Conservation (phyloP, 805 yeast genomes). For the Pichia californica region DNA sequence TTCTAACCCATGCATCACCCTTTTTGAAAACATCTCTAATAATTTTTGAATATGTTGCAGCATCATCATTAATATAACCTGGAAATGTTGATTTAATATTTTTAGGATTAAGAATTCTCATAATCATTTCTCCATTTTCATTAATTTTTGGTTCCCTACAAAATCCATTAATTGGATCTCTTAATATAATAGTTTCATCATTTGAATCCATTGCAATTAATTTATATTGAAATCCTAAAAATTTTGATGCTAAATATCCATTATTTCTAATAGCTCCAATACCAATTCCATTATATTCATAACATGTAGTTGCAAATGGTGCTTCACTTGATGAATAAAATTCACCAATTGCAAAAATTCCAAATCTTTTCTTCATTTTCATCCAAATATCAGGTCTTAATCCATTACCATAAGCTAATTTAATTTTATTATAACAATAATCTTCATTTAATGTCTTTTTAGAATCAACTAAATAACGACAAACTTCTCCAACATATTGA, state of each 20-base stretch:
- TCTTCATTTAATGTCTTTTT: conserved; percentile 19
- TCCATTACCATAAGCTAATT: conserved; percentile 86
- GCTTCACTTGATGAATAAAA: conserved; percentile 93
- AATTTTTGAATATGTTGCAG: conserved; percentile 74
- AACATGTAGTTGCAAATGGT: conserved; percentile 79
- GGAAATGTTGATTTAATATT: conserved; percentile 75
- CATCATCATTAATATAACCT: conserved; percentile 78
- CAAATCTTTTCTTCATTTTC: conserved; percentile 70
- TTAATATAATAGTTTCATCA: conserved; percentile 63
- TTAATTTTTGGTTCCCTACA: conserved; percentile 47
- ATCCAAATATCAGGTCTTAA: conserved; percentile 84
- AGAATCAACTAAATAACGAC: conserved; percentile 69
- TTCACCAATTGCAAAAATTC: conserved; percentile 73
- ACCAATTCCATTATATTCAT: conserved; percentile 55
- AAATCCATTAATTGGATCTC: conserved; percentile 60
- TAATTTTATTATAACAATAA: conserved; percentile 31
- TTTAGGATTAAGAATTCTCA: conserved; percentile 57
- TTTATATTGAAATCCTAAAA: conserved; percentile 46
- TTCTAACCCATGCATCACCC: conserved; percentile 89
- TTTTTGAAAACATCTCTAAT: conserved; percentile 64
- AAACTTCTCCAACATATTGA: conserved; percentile 93
- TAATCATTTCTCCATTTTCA: conserved; percentile 84
- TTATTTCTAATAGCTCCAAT: conserved; percentile 80
- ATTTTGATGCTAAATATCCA: conserved; percentile 67
- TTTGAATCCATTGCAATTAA: conserved; percentile 74